phyloP scores from a whole-genome alignment of 2,329 filamentous ascomycete genomes.

The Alternaria brassicicola region DNA sequence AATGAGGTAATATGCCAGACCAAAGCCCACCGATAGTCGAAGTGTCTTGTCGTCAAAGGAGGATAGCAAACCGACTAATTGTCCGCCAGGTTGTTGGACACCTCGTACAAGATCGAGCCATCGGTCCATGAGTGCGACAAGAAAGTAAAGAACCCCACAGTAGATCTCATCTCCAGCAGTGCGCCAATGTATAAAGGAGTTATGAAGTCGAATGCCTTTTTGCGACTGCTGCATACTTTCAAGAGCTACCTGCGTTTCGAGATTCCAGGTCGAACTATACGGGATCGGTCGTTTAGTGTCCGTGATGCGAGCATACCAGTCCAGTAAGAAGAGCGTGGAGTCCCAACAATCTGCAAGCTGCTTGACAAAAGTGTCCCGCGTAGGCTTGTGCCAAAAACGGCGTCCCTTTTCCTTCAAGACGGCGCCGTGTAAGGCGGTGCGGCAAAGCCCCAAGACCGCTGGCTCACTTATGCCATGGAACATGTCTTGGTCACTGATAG shows the following conservation, averaged over 20 bases:
- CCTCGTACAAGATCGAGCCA: slow-evolving; percentile 60
- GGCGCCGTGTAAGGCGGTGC: slow-evolving; percentile 54
- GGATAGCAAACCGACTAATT: slow-evolving; percentile 45
- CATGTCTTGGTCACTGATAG: slow-evolving; percentile 41
- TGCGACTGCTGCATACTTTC: slow-evolving; percentile 60
- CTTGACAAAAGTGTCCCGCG: slow-evolving; percentile 55
- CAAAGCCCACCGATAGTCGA: slow-evolving; percentile 59
- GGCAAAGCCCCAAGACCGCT: slow-evolving; percentile 56
- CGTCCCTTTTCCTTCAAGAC: slow-evolving; percentile 54
- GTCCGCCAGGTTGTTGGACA: slow-evolving; percentile 42
- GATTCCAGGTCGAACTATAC: slow-evolving; percentile 64
- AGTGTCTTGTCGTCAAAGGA: slow-evolving; percentile 40
- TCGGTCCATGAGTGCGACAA: slow-evolving; percentile 62
- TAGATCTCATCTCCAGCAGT: slow-evolving; percentile 62
- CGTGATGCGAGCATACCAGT: slow-evolving; percentile 59
- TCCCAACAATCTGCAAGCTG: slow-evolving; percentile 60
- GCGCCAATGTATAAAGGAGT: slow-evolving; percentile 64
- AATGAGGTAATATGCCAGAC: slow-evolving; percentile 63
- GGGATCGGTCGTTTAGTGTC: slow-evolving; percentile 58
- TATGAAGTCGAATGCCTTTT: slow-evolving; percentile 62
- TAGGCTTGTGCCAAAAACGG: slow-evolving; percentile 52
- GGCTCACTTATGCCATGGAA: slow-evolving; percentile 56
- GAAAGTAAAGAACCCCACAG: slow-evolving; percentile 61
- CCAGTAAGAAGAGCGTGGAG: slow-evolving; percentile 60
- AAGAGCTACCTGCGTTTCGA: slow-evolving; percentile 62